Conservation (phyloP, 139 green algal species). For the Auxenochlorella pyrenoidosa region DNA sequence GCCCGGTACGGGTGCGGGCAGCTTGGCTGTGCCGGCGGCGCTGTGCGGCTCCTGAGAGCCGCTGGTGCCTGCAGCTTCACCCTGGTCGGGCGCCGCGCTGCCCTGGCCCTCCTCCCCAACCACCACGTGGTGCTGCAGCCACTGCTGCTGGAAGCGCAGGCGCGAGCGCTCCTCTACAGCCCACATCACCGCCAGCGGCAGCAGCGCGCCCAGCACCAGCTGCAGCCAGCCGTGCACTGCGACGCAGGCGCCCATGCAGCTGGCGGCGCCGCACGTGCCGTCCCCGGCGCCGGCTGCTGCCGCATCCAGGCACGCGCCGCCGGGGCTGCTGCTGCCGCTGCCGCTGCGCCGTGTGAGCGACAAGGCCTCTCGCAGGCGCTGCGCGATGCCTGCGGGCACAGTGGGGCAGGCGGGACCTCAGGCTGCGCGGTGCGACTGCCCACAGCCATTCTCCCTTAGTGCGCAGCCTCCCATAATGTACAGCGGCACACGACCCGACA, state of each 20-base stretch:
- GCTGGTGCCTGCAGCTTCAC: neutral
- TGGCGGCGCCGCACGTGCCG: neutral
- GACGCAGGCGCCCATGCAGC: neutral
- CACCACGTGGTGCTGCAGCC: neutral
- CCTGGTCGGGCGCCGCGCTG: too few relatives aligned
- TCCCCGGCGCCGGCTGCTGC: neutral
- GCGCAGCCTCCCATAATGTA: too few relatives aligned
- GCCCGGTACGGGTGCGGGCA: neutral
- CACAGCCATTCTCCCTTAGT: too few relatives aligned
- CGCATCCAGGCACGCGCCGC: too few relatives aligned
- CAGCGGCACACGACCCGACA: too few relatives aligned
- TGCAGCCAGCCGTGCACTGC: slow-evolving; percentile 21
- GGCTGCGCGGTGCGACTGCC: too few relatives aligned
- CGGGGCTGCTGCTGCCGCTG: neutral
- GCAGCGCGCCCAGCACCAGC: slow-evolving; percentile 5
- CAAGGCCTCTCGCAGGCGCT: neutral
- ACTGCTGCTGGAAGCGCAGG: neutral
- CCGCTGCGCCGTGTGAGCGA: neutral
- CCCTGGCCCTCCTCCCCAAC: neutral
- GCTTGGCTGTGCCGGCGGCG: neutral
- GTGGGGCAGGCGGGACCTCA: neutral
- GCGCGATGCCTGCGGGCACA: neutral
- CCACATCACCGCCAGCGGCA: slow-evolving; percentile 15
- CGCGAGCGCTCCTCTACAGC: slow-evolving; percentile 2
- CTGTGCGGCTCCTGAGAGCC: neutral